Percentiles rank a stretch among this genome's conserved stretches.
Conservation (phyloP, 352 stramenopile genomes). For the Globisporangium paroecandrum region DNA sequence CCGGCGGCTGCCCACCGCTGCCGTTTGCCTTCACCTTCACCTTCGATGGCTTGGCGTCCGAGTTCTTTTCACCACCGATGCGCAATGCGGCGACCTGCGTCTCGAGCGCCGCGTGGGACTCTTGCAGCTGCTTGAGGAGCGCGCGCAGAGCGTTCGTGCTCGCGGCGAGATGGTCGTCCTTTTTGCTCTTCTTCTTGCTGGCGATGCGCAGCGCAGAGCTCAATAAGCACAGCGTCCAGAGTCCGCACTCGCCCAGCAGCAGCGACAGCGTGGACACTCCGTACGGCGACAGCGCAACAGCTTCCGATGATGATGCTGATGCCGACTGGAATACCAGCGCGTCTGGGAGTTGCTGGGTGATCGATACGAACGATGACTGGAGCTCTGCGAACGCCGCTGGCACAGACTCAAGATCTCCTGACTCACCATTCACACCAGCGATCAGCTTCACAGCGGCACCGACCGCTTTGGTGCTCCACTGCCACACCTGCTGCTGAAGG, state of each 20-base stretch:
- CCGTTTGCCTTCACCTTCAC: neutral
- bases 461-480: slow-evolving; percentile 41
- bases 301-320: neutral
- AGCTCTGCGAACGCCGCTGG: slow-evolving; percentile 26
- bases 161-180: slow-evolving; percentile 37
- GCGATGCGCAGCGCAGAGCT: slow-evolving; percentile 36
- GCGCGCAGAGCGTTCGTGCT: slow-evolving; percentile 36
- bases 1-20: neutral
- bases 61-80: slow-evolving; percentile 13
- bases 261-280: slow-evolving; percentile 48
- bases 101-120: slow-evolving; percentile 39
- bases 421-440: neutral
- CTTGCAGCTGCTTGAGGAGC: slow-evolving; percentile 61
- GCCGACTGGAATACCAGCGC: slow-evolving; percentile 18
- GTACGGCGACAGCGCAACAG: slow-evolving; percentile 40
- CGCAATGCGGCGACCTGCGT: slow-evolving; percentile 30
- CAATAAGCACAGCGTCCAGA: slow-evolving; percentile 52
- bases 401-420: neutral
- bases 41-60: neutral
- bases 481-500: slow-evolving; percentile 43
- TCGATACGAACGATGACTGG: slow-evolving; percentile 26
- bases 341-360: slow-evolving; percentile 23
- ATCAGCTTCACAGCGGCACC: slow-evolving; percentile 10
- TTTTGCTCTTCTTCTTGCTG: slow-evolving; percentile 69
- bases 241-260: slow-evolving; percentile 52